These are phyloP conservation scores for Fusarium metavorans DNA, from an alignment of 2,329 filamentous ascomycete species.

Conservation along the genomic window DNA sequence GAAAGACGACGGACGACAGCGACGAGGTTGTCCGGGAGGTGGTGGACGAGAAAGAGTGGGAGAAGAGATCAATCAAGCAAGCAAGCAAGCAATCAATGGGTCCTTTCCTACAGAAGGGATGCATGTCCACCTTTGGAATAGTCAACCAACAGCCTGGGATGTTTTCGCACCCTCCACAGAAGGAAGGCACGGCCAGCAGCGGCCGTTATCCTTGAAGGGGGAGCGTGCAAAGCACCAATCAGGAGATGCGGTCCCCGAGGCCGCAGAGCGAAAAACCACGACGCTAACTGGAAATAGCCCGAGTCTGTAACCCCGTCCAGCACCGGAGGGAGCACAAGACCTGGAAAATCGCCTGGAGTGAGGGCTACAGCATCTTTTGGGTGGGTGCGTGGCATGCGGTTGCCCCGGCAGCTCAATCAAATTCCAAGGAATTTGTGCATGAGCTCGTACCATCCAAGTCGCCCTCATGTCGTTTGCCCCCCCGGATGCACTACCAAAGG, in stretches of 20 bases:
- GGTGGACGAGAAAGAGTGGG: conserved; percentile 4
- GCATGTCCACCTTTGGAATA: conserved; percentile 8
- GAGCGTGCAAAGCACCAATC: conserved; percentile 29
- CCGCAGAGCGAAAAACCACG: conserved; percentile 20
- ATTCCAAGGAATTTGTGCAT: conserved; percentile 20
- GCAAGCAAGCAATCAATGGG: not conserved
- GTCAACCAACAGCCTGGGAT: conserved; percentile 28
- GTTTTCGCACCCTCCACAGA: conserved; percentile 2
- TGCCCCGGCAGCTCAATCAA: conserved; percentile 36
- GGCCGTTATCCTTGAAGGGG: conserved; percentile 35
- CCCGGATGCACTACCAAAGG: not conserved
- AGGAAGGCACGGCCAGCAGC: conserved; percentile 19
- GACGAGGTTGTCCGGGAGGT: conserved; percentile 26
- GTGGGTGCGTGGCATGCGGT: conserved; percentile 26
- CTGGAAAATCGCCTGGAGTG: conserved; percentile 10
- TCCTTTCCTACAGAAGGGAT: not conserved
- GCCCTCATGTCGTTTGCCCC: not conserved
- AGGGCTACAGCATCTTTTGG: conserved; percentile 11
- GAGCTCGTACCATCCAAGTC: conserved; percentile 4
- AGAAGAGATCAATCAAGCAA: conserved; percentile 22
- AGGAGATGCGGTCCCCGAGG: conserved; percentile 8
- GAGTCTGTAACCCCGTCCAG: conserved; percentile 24
- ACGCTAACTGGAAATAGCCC: conserved; percentile 27
- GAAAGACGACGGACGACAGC: conserved; percentile 29
- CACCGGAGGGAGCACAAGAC: conserved; percentile 6